Base-by-base conservation (phyloP, 176 grass and related monocot species). In the Avena sativa region DNA sequence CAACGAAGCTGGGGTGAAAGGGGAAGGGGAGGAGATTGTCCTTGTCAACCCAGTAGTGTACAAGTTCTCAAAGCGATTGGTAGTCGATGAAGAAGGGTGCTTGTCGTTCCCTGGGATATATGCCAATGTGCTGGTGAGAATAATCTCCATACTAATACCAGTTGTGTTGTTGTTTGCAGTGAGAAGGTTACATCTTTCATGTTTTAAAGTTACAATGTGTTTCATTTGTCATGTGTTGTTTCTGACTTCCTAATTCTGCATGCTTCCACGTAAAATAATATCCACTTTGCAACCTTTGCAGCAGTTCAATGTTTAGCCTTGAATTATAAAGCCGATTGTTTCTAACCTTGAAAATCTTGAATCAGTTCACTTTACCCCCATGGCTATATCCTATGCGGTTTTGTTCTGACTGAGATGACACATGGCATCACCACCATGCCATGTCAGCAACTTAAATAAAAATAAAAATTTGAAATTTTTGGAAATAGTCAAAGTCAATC, bases 81-180 rank as follows among this genome's bases (percentile, higher is more conserved):
- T 88, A 20, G 71, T 91, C 57, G 94, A 87, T 43, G 90, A 99
- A 80, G 97, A 99, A 87, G 97, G 97, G 4, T 99, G 94, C 83
- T 94, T 99, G 80, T 99, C 97, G 10, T 99, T 99, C 91, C 97
- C 97, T 49, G 81, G 92, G 80, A 99, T 96, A 83, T 99, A 93
- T 89, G 97, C 89, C 52, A 93, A 99, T 80, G 92, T 99, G 76
- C 26, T 91, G 97, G 97, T 96, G 83, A 94, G 55, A 53, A 8
- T 53, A 17, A 14, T 28, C 21, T 52, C 47, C 12, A 75, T 15
- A 51, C 47, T 12, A 75, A n/a, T 83, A 76, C 62, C 19, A 63
- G 38, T 32, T 85, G 40, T 82, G 44, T 82, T 84, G 6, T 47
- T 85, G 64, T 43, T 70, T 70, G 75, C 14, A 47, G 6, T 26